A percentile compares a stretch with the other conserved stretches of the same genome.
phyloP scores from a whole-genome alignment of 2,329 filamentous ascomycete species.

The Arthrobotrys pseudoclavata region DNA sequence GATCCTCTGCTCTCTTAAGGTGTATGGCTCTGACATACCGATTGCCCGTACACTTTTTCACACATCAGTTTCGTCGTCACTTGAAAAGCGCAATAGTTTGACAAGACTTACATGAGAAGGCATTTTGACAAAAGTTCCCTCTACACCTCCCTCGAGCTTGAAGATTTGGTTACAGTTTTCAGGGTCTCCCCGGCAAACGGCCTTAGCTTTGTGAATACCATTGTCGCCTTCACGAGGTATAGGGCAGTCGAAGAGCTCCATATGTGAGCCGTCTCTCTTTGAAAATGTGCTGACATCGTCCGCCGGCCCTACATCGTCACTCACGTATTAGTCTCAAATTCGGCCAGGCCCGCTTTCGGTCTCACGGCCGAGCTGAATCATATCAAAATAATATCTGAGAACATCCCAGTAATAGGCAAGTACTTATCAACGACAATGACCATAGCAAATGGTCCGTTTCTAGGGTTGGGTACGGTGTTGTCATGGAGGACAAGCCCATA shows the following conservation, averaged over 20 bases:
- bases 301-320: conserved; percentile 62
- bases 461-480: conserved; percentile 36
- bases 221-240: conserved; percentile 42
- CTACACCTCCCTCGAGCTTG: conserved; percentile 47
- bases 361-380: conserved; percentile 21
- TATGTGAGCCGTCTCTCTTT: conserved; percentile 68
- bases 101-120: conserved; percentile 42
- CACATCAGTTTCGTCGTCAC: conserved; percentile 19
- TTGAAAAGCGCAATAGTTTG: conserved; percentile 11
- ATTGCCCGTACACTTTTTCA: conserved; percentile 41
- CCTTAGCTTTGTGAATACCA: conserved; percentile 46
- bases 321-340: conserved; percentile 39
- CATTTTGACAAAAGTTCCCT: conserved; percentile 47
- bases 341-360: conserved; percentile 3
- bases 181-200: conserved; percentile 48
- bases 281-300: conserved; percentile 65
- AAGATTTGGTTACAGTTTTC: conserved; percentile 50
- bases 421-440: conserved; percentile 48
- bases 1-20: conserved; percentile 46
- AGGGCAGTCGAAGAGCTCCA: conserved; percentile 67
- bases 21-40: conserved; percentile 45
- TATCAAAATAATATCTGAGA: conserved; percentile 1
- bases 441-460: conserved; percentile 45
- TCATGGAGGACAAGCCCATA: conserved; percentile 56
- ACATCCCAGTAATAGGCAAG: conserved; percentile 1